Evolutionary conservation across 805 yeast genomes (phyloP).

Genomic region (Candida piceae): DNA sequence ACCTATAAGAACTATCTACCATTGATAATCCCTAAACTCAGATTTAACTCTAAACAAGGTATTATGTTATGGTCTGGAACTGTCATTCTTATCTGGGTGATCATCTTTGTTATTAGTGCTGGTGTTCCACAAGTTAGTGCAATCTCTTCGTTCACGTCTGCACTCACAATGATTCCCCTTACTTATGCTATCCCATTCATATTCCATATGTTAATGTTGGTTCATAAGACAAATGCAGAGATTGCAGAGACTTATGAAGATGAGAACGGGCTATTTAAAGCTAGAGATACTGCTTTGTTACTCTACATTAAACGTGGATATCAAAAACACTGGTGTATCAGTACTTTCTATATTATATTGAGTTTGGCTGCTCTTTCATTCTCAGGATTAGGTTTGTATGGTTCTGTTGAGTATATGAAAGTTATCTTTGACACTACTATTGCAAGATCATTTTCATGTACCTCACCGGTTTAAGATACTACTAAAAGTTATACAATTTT

Average conservation of each 20-base stretch:
- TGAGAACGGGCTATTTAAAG: constrained; percentile 6
- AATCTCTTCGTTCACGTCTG: constrained; percentile 22
- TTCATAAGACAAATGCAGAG: constrained; percentile 9
- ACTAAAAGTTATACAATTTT: no score
- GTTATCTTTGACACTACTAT: constrained; percentile 21
- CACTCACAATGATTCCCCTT: constrained; percentile 24
- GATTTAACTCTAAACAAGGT: constrained; percentile 31
- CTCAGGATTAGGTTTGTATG: constrained; percentile 28
- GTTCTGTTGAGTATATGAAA: constrained; percentile 25
- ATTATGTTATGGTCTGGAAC: constrained; percentile 12
- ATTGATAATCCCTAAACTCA: constrained; percentile 28
- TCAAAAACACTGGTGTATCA: constrained; percentile 11
- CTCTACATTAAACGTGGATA: constrained; percentile 14
- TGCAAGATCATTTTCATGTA: constrained; percentile 29
- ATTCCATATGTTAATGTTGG: constrained; percentile 17
- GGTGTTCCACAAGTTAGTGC: constrained; percentile 26
- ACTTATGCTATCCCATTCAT: constrained; percentile 24
- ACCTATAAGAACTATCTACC: constrained; percentile 36
- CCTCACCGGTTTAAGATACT: constrained; percentile 19
- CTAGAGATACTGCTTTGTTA: constrained; percentile 1
- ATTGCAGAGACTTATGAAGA: constrained; percentile 6
- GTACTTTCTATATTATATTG: constrained; percentile 18
- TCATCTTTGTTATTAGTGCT: constrained; percentile 15
- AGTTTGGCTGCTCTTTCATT: constrained; percentile 23
- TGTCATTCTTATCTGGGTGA: constrained; percentile 10